Percentiles rank a stretch among this genome's conserved stretches.
These are phyloP conservation scores for Salix suchowensis DNA, from an alignment of 345 rosid species.

Conservation along the genomic window DNA sequence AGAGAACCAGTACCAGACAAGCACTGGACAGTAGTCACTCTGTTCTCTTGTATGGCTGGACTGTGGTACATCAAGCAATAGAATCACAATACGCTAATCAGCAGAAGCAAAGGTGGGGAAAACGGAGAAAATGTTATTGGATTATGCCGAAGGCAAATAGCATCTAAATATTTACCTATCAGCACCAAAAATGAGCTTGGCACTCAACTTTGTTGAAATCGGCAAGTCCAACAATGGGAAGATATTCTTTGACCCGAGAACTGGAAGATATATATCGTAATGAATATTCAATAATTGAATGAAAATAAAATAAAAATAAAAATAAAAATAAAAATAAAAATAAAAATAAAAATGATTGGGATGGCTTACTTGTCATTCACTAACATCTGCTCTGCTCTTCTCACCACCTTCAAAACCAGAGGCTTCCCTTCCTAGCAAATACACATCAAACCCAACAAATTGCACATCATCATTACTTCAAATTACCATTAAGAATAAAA, in stretches of 20 bases:
- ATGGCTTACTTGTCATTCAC: constrained; percentile 56
- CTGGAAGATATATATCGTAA: constrained; percentile 5
- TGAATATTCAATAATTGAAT: background rate
- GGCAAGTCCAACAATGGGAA: constrained; percentile 28
- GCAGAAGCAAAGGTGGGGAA: background rate
- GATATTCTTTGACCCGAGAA: constrained; percentile 28
- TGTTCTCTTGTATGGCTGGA: constrained; percentile 66
- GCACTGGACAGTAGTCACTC: constrained; percentile 87
- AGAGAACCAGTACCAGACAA: constrained; percentile 96
- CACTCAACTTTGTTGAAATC: constrained; percentile 25
- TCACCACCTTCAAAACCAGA: constrained; percentile 70
- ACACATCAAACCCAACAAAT: background rate
- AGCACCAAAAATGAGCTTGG: constrained; percentile 21
- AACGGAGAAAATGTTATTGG: no score
- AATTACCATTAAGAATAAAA: background rate
- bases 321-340: no score
- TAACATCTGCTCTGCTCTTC: constrained; percentile 73
- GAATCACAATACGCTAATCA: background rate
- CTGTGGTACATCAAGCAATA: constrained; percentile 32
- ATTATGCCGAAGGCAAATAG: no score
- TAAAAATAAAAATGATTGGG: background rate
- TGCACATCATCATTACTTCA: background rate
- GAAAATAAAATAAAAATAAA: background rate
- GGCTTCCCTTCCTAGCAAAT: constrained; percentile 73
- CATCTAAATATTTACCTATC: constrained; percentile 14